Percentiles rank a stretch among this genome's conserved stretches.
Conservation (phyloP, 139 green algal species). For the Ulvella scutata region DNA sequence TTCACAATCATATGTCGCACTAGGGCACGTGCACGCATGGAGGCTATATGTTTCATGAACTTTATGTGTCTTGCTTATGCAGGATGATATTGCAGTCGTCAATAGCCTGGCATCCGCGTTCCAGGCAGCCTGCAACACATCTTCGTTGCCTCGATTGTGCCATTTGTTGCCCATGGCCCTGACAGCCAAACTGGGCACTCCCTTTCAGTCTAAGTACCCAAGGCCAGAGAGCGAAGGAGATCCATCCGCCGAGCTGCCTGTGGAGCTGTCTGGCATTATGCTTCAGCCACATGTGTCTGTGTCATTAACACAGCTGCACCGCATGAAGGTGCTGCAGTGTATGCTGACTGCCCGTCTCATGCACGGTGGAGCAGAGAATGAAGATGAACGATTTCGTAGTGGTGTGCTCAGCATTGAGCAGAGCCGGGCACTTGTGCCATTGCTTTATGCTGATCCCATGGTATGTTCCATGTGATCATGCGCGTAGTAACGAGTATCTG, state of each 20-base stretch:
- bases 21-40: no score
- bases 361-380: background rate
- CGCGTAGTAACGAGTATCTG: background rate
- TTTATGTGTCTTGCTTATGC: no score
- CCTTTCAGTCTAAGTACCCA: background rate
- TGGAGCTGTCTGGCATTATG: background rate
- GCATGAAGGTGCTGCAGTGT: background rate
- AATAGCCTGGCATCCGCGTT: background rate
- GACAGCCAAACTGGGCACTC: no score
- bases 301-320: background rate
- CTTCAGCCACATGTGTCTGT: background rate
- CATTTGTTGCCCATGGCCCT: background rate
- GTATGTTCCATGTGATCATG: background rate
- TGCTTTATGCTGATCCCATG: background rate
- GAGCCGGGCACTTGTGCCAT: background rate
- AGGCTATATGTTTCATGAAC: no score
- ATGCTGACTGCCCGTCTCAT: background rate
- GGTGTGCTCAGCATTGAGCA: conserved; percentile 1
- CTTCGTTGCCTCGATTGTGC: background rate
- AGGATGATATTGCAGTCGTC: background rate
- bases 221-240: background rate
- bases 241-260: background rate
- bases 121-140: background rate
- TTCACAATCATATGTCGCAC: no score
- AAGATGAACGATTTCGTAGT: background rate